Conservation (phyloP, 169 alveolate species). For the Eimeria necatrix region DNA sequence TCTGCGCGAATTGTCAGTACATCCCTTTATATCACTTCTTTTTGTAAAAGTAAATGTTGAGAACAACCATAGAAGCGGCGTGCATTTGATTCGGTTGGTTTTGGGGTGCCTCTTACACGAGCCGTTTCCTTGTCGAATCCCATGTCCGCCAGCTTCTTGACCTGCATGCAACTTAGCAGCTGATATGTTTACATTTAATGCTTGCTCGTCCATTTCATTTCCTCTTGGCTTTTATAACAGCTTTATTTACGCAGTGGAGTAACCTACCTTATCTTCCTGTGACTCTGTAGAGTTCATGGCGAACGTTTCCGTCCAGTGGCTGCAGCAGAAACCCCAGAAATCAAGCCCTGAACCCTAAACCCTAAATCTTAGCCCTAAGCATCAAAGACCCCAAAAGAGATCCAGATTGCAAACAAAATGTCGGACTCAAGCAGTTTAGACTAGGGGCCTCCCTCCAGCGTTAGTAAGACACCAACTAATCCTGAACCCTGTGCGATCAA, state of each 20-base stretch:
- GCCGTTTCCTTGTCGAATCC: slow-evolving; percentile 79
- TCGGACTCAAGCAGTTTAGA: too few species aligned
- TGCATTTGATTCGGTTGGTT: too few species aligned
- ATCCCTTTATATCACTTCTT: too few species aligned
- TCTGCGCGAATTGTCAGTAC: too few species aligned
- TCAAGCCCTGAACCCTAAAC: too few species aligned
- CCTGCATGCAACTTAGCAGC: not conserved
- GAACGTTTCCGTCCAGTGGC: slow-evolving; percentile 78
- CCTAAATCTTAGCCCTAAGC: not conserved
- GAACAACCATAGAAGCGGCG: too few species aligned
- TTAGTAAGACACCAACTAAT: too few species aligned
- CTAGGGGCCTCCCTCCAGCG: too few species aligned
- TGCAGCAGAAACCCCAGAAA: not conserved
- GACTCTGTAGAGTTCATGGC: slow-evolving; percentile 57
- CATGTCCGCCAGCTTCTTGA: slow-evolving; percentile 73
- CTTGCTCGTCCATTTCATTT: too few species aligned
- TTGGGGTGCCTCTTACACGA: slow-evolving; percentile 17
- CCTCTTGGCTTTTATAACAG: not conserved
- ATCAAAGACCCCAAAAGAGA: not conserved
- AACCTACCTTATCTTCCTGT: slow-evolving; percentile 62
- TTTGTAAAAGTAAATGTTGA: too few species aligned
- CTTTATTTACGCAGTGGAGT: not conserved
- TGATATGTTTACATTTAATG: not conserved
- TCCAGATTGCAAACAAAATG: not conserved
- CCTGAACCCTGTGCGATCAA: not conserved